Conservation (phyloP, 2,329 filamentous ascomycete species). For the Xylariaceae sp. region DNA sequence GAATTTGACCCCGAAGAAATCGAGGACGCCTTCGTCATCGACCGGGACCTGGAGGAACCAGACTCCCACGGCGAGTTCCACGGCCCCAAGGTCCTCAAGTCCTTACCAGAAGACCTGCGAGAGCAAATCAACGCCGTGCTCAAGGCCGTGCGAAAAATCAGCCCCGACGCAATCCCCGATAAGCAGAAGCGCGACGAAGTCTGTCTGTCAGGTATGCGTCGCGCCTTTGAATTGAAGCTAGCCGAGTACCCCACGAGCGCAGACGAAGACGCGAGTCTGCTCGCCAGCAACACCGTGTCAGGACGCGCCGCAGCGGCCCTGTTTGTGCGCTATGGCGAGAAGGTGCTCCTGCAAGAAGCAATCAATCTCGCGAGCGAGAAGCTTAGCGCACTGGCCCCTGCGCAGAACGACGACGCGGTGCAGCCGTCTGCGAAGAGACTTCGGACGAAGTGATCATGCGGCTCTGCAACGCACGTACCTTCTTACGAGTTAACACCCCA, state of each 20-base stretch:
- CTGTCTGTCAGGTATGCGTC: slow-evolving; percentile 37
- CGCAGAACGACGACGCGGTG: slow-evolving; percentile 15
- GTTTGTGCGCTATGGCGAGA: slow-evolving; percentile 66
- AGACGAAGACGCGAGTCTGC: slow-evolving; percentile 38
- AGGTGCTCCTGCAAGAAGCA: slow-evolving; percentile 56
- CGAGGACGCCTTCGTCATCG: slow-evolving; percentile 70
- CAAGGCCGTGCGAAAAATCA: slow-evolving; percentile 44
- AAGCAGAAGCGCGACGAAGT: slow-evolving; percentile 47
- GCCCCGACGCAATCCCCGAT: slow-evolving; percentile 40
- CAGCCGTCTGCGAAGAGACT: slow-evolving; percentile 31
- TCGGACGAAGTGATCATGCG: slow-evolving; percentile 20
- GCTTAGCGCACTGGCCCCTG: slow-evolving; percentile 18
- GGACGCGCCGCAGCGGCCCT: slow-evolving; percentile 55
- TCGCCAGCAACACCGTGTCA: slow-evolving; percentile 29
- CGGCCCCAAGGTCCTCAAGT: slow-evolving; percentile 35
- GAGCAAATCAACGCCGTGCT: slow-evolving; percentile 48
- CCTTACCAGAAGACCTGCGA: slow-evolving; percentile 46
- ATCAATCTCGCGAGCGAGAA: slow-evolving; percentile 35
- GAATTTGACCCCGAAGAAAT: slow-evolving; percentile 59
- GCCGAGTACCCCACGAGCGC: slow-evolving; percentile 40
- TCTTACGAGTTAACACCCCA: too few species aligned
- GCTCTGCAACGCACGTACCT: neutral
- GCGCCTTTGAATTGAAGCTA: slow-evolving; percentile 36
- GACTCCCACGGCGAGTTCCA: slow-evolving; percentile 44
- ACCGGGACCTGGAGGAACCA: slow-evolving; percentile 49